Evolutionary conservation across 2,329 filamentous ascomycete genomes (phyloP).

Genomic region (Aureobasidium sp.): DNA sequence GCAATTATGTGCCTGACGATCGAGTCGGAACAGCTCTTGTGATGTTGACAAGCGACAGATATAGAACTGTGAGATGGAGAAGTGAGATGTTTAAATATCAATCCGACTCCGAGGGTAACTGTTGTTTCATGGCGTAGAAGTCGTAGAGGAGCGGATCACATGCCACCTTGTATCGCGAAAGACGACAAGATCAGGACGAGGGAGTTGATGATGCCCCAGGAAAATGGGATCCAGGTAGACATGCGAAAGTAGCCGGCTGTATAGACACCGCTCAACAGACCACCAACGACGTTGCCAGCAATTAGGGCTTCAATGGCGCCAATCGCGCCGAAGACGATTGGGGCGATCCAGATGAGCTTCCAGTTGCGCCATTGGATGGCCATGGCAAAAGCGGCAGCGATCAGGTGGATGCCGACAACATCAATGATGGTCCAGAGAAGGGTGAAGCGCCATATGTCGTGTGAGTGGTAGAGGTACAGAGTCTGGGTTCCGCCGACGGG

Average conservation of each 20-base stretch:
- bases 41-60: too few species aligned
- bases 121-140: too few species aligned
- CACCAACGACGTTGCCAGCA: constrained; percentile 70
- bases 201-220: constrained; percentile 80
- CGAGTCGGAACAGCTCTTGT: too few species aligned
- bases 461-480: constrained; percentile 61
- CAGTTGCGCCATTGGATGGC: constrained; percentile 55
- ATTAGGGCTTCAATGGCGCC: constrained; percentile 69
- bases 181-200: constrained; percentile 76
- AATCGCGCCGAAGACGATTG: constrained; percentile 60
- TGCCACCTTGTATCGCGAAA: constrained; percentile 80
- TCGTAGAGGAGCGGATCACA: constrained; percentile 41
- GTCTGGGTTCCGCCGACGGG: constrained; percentile 47
- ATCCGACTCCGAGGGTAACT: too few species aligned
- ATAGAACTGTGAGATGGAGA: too few species aligned
- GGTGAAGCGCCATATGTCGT: constrained; percentile 81
- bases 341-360: constrained; percentile 59
- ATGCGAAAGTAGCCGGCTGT: constrained; percentile 75
- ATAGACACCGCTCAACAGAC: constrained; percentile 76
- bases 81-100: too few species aligned
- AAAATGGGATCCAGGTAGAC: constrained; percentile 89
- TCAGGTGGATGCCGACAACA: constrained; percentile 65
- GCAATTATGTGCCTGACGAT: too few species aligned
- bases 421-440: constrained; percentile 77
- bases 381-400: constrained; percentile 62